Percentiles rank a stretch among this genome's conserved stretches.
phyloP scores from a whole-genome alignment of 1,139 yeast species.

The Pneumocystis murina region DNA sequence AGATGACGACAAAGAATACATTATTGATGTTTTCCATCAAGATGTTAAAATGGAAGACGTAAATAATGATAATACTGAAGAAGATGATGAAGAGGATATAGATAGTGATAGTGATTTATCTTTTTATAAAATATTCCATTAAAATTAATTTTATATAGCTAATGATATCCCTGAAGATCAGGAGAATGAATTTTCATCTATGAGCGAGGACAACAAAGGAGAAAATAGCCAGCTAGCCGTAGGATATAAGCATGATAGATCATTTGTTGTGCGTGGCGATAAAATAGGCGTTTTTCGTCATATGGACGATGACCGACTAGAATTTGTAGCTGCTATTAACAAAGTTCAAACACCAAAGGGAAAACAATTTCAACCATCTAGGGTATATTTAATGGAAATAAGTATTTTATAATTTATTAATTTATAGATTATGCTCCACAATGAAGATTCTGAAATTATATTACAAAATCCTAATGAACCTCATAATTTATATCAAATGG shows the following conservation, averaged over 20 bases:
- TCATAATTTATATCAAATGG: constrained; percentile 51
- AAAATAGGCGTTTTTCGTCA: constrained; percentile 67
- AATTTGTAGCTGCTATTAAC: constrained; percentile 53
- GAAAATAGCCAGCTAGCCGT: constrained; percentile 53
- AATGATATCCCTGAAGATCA: not conserved
- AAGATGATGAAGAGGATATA: constrained; percentile 24
- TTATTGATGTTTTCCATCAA: constrained; percentile 33
- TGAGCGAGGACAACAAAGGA: constrained; percentile 19
- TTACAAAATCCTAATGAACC: constrained; percentile 38
- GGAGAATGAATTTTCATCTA: constrained; percentile 1
- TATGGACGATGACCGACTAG: constrained; percentile 34
- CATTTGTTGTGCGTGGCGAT: constrained; percentile 67
- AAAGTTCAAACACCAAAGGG: constrained; percentile 43
- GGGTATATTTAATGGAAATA: constrained; percentile 16
- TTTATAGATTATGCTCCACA: constrained; percentile 46
- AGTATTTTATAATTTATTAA: not conserved
- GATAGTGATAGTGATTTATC: constrained; percentile 13
- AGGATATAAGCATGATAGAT: constrained; percentile 53
- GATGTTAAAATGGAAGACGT: constrained; percentile 28
- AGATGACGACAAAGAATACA: constrained; percentile 34
- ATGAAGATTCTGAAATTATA: constrained; percentile 53
- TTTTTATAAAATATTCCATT: not conserved
- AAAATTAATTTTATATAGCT: not conserved
- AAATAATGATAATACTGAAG: constrained; percentile 21
- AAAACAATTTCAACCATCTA: constrained; percentile 41